Conservation (phyloP, 106 monocot species). For the Apostasia shenzhenica region DNA sequence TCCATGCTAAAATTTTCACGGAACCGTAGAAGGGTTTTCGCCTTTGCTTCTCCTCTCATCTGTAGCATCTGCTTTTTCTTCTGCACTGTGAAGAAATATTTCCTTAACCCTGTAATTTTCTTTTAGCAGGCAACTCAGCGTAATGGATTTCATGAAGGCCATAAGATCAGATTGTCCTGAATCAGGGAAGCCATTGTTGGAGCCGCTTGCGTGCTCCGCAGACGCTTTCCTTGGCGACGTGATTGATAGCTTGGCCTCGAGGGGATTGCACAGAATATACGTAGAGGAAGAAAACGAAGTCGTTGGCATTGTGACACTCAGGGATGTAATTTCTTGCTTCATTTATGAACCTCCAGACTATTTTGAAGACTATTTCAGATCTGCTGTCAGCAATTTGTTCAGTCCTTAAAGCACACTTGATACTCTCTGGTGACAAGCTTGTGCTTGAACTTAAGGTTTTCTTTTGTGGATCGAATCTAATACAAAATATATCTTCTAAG, state of each 20-base stretch:
- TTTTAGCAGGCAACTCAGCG: conserved; percentile 55
- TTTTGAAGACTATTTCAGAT: conserved; percentile 53
- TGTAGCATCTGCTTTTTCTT: too few relatives aligned
- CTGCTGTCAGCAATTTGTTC: conserved; percentile 26
- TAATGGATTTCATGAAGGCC: conserved; percentile 69
- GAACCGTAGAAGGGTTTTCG: too few relatives aligned
- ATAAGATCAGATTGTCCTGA: conserved; percentile 13
- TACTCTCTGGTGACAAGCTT: too few relatives aligned
- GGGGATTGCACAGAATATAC: conserved; percentile 58
- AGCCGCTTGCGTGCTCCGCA: conserved; percentile 45
- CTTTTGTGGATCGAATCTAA: neutral
- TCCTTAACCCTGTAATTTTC: neutral
- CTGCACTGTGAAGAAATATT: neutral
- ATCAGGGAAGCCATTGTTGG: neutral
- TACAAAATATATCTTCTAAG: neutral
- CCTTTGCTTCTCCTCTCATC: too few relatives aligned
- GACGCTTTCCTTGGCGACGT: conserved; percentile 57
- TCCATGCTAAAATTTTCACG: too few relatives aligned
- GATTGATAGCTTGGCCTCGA: conserved; percentile 65
- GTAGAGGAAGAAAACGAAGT: conserved; percentile 68
- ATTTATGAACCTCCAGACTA: conserved; percentile 65
- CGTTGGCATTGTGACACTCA: conserved; percentile 66
- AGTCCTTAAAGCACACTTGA: neutral
- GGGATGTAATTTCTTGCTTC: conserved; percentile 96
- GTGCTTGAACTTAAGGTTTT: neutral